Base-by-base conservation (phyloP, 805 yeast genomes). In the Candida endomychidarum region DNA sequence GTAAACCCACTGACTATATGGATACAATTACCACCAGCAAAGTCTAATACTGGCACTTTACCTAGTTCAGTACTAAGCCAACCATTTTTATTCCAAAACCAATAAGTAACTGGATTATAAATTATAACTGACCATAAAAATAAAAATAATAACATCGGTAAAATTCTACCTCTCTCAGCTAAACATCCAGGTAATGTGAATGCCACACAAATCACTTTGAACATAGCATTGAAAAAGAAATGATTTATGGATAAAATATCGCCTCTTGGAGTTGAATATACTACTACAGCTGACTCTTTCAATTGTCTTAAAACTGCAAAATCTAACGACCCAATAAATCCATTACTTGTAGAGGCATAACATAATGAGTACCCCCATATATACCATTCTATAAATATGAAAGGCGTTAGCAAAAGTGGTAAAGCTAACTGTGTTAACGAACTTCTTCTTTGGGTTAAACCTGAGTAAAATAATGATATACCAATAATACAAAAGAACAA, bases 1-100 rank as follows among this genome's bases (percentile, higher is more conserved):
- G 75, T 69, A 40, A 68, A 67, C n/a, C 75, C 75, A 47, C 72
- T 62, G 3, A 68, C 72, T 23, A 67, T 52, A 43, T 69, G 75
- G n/a, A 69, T 58, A 46, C 71, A 65, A 32, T 58, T 63, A 8
- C 74, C 75, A 8, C 75, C 75, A 5, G 75, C 74, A 53, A 68
- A 69, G 46, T 69, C 75, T 8, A 67, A 51, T 3, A 67, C 74
- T 0, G 73, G 72, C 3, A 63, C 43, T 22, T 42, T 51, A 11
- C 48, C 42, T 12, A 55, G 49, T 39, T 66, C 67, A 1, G 60
- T 51, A 0, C 70, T 63, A 3, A 69, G 56, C 74, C 74, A 69
- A 8, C 75, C 75, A 35, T 65, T 56, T 16, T 48, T 40, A 46
- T 67, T 68, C 75, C 75, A 69, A 43, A 65, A 61, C 75, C 75